Evolutionary conservation across 257 asterid species (phyloP).

Genomic region (Solanum sejunctum): DNA sequence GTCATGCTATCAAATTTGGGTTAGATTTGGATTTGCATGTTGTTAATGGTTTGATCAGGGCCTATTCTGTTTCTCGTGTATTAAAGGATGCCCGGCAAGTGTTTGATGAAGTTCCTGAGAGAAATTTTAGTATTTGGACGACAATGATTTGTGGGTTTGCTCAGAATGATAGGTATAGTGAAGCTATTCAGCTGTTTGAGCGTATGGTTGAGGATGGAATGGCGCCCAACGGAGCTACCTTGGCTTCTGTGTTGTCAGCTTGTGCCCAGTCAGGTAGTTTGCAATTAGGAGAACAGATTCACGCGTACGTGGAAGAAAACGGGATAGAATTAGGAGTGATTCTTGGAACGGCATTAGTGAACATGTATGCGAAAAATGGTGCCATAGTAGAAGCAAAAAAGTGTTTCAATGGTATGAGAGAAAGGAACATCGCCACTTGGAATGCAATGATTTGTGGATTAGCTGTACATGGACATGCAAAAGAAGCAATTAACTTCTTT

Average conservation of each 20-base stretch:
- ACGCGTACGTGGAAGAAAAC: conserved; percentile 32
- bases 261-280: conserved; percentile 71
- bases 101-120: conserved; percentile 51
- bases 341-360: conserved; percentile 80
- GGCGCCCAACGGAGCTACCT: conserved; percentile 43
- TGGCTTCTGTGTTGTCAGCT: conserved; percentile 68
- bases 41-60: conserved; percentile 48
- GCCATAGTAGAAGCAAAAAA: conserved; percentile 37
- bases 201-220: conserved; percentile 39
- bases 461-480: conserved; percentile 69
- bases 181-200: conserved; percentile 47
- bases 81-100: conserved; percentile 32
- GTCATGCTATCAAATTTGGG: conserved; percentile 45
- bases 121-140: conserved; percentile 60
- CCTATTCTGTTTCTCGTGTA: conserved; percentile 39
- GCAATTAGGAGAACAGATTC: conserved; percentile 64
- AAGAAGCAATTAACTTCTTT: conserved; percentile 50
- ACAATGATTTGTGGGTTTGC: conserved; percentile 79
- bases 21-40: conserved; percentile 51
- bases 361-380: conserved; percentile 87
- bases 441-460: conserved; percentile 75
- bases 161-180: conserved; percentile 33
- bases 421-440: conserved; percentile 69
- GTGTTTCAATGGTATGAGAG: conserved; percentile 37
- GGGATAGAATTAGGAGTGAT: conserved; percentile 44